Percentiles rank a stretch among this genome's conserved stretches.
These are phyloP conservation scores for Psilocybe azurescens DNA, from an alignment of 768 basidiomycete genomes.

Conservation along the genomic window DNA sequence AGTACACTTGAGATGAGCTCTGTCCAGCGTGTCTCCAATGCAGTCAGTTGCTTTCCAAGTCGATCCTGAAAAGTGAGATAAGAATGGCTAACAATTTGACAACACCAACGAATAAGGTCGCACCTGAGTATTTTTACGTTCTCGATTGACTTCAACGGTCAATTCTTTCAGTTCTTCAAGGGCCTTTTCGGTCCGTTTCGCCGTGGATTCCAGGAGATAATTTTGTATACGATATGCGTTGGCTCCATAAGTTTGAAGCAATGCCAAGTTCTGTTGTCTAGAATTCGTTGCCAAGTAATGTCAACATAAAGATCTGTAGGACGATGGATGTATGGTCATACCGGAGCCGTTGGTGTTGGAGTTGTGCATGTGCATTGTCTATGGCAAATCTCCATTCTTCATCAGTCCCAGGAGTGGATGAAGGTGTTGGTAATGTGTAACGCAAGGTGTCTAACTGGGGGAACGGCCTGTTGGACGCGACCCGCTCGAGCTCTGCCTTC, in stretches of 20 bases:
- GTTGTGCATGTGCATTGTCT: conserved; percentile 78
- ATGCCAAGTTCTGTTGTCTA: conserved; percentile 83
- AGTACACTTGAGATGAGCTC: conserved; percentile 89
- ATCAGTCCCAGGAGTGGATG: conserved; percentile 63
- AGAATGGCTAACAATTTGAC: conserved; percentile 4
- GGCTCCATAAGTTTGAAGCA: conserved; percentile 85
- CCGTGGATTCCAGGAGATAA: conserved; percentile 80
- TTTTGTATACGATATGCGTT: conserved; percentile 96
- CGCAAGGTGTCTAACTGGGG: conserved; percentile 72
- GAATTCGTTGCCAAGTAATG: conserved; percentile 5
- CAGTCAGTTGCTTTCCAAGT: conserved; percentile 78
- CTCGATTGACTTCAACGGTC: conserved; percentile 86
- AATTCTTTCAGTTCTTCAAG: conserved; percentile 80
- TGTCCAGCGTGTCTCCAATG: conserved; percentile 90
- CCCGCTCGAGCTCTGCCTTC: conserved; percentile 74
- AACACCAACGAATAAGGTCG: conserved; percentile 22
- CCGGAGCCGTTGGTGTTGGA: conserved; percentile 87
- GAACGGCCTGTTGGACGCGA: conserved; percentile 70
- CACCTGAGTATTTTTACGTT: conserved; percentile 87
- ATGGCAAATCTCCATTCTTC: conserved; percentile 80
- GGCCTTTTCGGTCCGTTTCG: conserved; percentile 70
- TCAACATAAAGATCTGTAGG: not conserved
- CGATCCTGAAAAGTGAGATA: conserved; percentile 55
- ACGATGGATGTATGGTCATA: conserved; percentile 34
- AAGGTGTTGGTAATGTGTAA: conserved; percentile 77